Conservation (phyloP, 2,329 filamentous ascomycete genomes). For the Boeremia lycopersici region DNA sequence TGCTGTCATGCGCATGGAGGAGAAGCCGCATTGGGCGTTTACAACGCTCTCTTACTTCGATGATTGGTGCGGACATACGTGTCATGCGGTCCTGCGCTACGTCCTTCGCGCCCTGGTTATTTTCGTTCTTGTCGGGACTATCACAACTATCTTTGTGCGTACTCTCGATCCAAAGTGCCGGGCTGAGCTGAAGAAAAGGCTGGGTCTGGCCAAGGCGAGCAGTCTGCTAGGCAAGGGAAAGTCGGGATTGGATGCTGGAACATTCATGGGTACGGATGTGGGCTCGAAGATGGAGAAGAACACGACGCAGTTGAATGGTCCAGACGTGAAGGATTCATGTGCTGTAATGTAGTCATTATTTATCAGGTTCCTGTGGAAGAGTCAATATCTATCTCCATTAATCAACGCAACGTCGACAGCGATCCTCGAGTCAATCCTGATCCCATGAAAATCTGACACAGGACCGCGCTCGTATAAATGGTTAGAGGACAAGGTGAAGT, state of each 20-base stretch:
- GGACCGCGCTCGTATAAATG: neutral
- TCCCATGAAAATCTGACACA: too few relatives aligned
- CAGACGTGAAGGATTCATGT: slow-evolving; percentile 32
- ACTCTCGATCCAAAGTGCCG: neutral
- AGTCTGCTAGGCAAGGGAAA: neutral
- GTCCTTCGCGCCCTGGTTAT: neutral
- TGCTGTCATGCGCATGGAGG: neutral
- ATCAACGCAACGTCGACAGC: neutral
- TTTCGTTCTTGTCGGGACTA: neutral
- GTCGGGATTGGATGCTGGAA: neutral
- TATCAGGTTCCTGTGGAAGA: neutral
- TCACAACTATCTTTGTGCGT: neutral
- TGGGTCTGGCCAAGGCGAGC: neutral
- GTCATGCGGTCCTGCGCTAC: slow-evolving; percentile 2
- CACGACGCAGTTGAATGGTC: neutral
- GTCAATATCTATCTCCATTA: neutral
- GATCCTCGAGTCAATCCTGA: neutral
- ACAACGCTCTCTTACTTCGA: neutral
- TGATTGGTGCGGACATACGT: neutral
- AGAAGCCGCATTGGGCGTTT: neutral
- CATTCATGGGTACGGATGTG: neutral
- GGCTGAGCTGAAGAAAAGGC: neutral
- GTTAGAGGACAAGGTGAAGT: neutral
- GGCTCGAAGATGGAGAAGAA: neutral
- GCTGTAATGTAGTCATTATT: slow-evolving; percentile 18